A percentile compares a stretch with the other conserved stretches of the same genome.
phyloP scores from a whole-genome alignment of 257 asterid genomes.

The Salvia hispanica region DNA sequence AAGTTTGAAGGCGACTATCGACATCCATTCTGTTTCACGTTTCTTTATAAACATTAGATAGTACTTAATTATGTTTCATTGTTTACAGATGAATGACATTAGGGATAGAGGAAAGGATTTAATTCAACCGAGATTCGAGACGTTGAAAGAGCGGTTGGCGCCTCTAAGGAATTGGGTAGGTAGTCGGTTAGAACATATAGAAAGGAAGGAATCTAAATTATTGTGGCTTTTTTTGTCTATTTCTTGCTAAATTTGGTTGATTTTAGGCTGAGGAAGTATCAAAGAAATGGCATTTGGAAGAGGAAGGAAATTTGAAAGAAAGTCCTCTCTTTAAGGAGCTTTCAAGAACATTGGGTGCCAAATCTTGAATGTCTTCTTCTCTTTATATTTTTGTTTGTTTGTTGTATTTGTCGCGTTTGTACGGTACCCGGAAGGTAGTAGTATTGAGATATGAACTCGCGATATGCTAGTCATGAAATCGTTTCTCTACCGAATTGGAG shows the following conservation, averaged over 20 bases:
- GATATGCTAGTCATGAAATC: no score
- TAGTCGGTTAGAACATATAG: neutral
- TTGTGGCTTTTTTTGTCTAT: constrained; percentile 7
- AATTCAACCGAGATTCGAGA: constrained; percentile 60
- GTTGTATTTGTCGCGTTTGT: no score
- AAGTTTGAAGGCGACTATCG: neutral
- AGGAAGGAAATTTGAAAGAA: constrained; percentile 51
- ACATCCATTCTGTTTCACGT: neutral
- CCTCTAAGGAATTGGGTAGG: constrained; percentile 80
- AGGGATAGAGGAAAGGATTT: constrained; percentile 67
- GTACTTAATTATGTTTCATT: neutral
- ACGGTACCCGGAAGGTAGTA: no score
- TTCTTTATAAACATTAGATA: neutral
- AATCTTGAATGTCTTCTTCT: constrained; percentile 29
- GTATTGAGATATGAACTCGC: no score
- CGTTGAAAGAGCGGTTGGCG: constrained; percentile 47
- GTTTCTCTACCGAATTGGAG: no score
- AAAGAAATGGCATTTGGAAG: constrained; percentile 65
- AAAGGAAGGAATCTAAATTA: no score
- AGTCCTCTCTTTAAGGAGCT: constrained; percentile 71
- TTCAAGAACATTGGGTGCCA: constrained; percentile 61
- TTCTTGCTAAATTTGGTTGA: neutral
- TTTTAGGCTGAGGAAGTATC: constrained; percentile 61
- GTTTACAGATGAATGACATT: constrained; percentile 63
- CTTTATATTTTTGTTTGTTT: neutral